These are phyloP conservation scores for Limnanthes douglasii DNA, from an alignment of 345 rosid species.

Conservation along the genomic window DNA sequence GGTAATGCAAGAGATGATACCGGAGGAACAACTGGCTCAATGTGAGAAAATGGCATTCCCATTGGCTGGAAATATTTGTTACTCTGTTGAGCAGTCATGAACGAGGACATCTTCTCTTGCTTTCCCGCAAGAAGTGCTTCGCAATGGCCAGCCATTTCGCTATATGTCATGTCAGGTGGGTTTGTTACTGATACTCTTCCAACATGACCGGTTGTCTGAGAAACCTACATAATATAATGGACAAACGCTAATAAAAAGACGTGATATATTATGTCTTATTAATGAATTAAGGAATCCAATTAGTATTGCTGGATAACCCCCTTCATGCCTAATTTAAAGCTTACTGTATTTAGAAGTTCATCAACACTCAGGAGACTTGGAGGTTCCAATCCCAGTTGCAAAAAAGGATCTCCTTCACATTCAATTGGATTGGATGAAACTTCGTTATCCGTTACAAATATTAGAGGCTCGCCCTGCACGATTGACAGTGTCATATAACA, in stretches of 20 bases:
- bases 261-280: no score
- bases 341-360: constrained; percentile 45
- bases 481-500: constrained; percentile 1
- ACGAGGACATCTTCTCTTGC: constrained; percentile 45
- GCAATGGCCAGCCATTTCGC: constrained; percentile 60
- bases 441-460: constrained; percentile 21
- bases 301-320: no score
- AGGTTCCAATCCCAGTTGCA: constrained; percentile 13
- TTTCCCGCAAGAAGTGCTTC: constrained; percentile 56
- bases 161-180: constrained; percentile 41
- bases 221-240: constrained; percentile 34
- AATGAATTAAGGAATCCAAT: no score
- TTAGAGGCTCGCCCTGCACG: constrained; percentile 26
- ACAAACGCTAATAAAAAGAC: no score
- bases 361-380: constrained; percentile 36
- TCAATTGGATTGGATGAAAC: constrained; percentile 16
- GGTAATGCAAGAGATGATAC: constrained; percentile 1
- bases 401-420: constrained; percentile 19
- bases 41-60: constrained; percentile 8
- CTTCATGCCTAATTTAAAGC: no score
- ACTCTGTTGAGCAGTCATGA: constrained; percentile 26
- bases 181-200: constrained; percentile 41
- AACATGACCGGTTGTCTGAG: constrained; percentile 37
- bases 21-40: constrained; percentile 7
- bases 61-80: constrained; percentile 13